Percentiles rank a stretch among this genome's conserved stretches.
phyloP scores from a whole-genome alignment of 2,329 filamentous ascomycete species.

The Calonectria crousiana region DNA sequence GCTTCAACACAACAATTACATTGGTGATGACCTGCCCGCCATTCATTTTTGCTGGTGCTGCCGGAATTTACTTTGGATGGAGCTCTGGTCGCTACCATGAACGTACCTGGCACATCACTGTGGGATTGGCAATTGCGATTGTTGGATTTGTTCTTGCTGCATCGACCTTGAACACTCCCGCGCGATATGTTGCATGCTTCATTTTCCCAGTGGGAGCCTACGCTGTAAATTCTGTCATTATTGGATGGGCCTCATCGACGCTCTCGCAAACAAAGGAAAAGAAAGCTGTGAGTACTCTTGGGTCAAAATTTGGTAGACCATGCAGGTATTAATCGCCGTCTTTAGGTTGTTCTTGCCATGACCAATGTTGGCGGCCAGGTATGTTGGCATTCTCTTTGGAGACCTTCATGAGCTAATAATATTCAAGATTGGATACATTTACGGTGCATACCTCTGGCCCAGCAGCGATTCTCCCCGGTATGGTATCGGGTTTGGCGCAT shows the following conservation, averaged over 20 bases:
- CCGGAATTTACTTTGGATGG: constrained; percentile 61
- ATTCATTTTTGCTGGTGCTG: constrained; percentile 61
- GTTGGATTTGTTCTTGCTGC: constrained; percentile 57
- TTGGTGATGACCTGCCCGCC: constrained; percentile 66
- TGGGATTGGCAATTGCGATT: constrained; percentile 55
- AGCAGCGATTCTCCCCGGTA: constrained; percentile 59
- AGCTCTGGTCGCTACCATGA: constrained; percentile 62
- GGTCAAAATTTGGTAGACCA: background rate
- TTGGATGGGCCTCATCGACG: constrained; percentile 59
- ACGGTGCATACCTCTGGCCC: constrained; percentile 64
- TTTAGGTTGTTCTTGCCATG: constrained; percentile 56
- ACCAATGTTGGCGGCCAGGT: constrained; percentile 60
- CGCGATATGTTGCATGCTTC: constrained; percentile 56
- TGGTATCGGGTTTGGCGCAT: constrained; percentile 58
- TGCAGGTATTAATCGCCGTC: background rate
- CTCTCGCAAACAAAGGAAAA: constrained; percentile 62
- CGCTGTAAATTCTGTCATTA: constrained; percentile 59
- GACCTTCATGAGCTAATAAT: background rate
- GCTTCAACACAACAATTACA: constrained; percentile 62
- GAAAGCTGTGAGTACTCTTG: constrained; percentile 52
- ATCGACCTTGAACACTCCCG: constrained; percentile 52
- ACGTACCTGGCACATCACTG: constrained; percentile 63
- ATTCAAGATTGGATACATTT: constrained; percentile 57
- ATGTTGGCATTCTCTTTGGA: background rate
- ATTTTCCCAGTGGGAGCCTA: constrained; percentile 58